Evolutionary conservation across 116 monocot species (phyloP), one percentile per base, ranked within the genome.

Genomic region (Trichopus zeylanicus): DNA sequence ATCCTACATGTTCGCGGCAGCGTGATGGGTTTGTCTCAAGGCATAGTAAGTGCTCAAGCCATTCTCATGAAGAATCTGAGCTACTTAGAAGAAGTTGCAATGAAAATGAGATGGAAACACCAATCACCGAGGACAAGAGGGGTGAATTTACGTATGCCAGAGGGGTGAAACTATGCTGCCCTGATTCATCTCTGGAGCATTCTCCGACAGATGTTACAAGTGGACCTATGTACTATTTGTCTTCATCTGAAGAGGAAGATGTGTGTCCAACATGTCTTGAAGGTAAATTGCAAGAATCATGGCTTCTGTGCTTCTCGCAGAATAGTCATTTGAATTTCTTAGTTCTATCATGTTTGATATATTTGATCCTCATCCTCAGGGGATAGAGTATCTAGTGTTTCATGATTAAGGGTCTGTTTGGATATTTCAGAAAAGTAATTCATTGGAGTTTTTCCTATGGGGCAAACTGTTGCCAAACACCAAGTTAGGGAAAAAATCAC

Each of bases 211-310:
- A 83, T 55, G 24, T 31, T 16, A 42, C 22, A 31, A 64, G 63
- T 57, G 71, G 56, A 33, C 25, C 35, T 16, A 28, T 47, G 20
- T 84, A 84, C 59, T 66, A 53, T 46, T 81, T 69, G 57, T 31
- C 75, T 20, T 77, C 81, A 13, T 71, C 77, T 37, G 83, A 83
- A 69, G 94, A 89, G 51, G 89, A 94, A 72, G 94, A 94, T 78
- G 74, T 71, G 4, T 94, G 94, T 59, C 94, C 94, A 57, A 94
- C 78, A 61, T 94, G 94, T 69, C 86, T 89, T 54, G 94, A 94
- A 81, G 94, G 94, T 94, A 73, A 29, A 61, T 24, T 12, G 15
- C 10, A 4, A 35, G 0, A 46, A 19, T 48, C 15, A 7, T 18
- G 2, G 53, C 54, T 28, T 33, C 11, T 48, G 12, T 56, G 13